These are phyloP conservation scores for Ustilago tritici DNA, from an alignment of 1,284 basidiomycete genomes.

Conservation along the genomic window DNA sequence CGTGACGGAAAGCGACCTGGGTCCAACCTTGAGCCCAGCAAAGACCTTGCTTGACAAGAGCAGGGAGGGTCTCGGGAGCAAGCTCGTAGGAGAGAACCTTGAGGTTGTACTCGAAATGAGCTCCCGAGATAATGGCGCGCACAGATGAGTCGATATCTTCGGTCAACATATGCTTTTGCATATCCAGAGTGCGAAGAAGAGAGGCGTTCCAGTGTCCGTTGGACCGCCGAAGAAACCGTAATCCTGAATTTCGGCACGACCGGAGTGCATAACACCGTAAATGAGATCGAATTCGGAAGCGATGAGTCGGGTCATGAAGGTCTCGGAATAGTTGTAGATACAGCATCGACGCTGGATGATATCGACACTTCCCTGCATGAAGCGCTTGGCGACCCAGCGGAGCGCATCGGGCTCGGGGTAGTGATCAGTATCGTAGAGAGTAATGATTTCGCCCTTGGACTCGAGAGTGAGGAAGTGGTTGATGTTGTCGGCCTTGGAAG, in stretches of 20 bases:
- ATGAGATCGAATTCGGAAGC: conserved; percentile 63
- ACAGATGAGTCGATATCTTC: conserved; percentile 64
- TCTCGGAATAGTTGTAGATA: conserved; percentile 60
- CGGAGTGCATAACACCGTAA: conserved; percentile 62
- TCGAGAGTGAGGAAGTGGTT: conserved; percentile 61
- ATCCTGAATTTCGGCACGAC: conserved; percentile 58
- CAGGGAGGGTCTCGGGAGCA: conserved; percentile 57
- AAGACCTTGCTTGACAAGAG: conserved; percentile 60
- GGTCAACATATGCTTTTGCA: conserved; percentile 63
- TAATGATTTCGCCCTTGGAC: conserved; percentile 56
- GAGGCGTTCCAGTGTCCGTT: conserved; percentile 67
- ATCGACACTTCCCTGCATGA: conserved; percentile 61
- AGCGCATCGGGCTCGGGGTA: conserved; percentile 59
- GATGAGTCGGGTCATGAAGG: conserved; percentile 53
- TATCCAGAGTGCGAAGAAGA: conserved; percentile 54
- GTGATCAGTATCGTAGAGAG: conserved; percentile 63
- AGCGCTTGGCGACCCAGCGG: conserved; percentile 58
- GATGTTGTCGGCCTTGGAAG: conserved; percentile 62
- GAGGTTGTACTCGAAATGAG: conserved; percentile 61
- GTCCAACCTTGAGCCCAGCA: conserved; percentile 66
- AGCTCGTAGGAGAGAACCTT: conserved; percentile 59
- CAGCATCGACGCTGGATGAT: conserved; percentile 64
- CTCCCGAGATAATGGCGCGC: conserved; percentile 62
- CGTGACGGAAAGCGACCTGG: conserved; percentile 61
- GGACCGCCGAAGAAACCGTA: conserved; percentile 63